Evolutionary conservation across 2,329 filamentous ascomycete genomes (phyloP), one percentile per base, ranked within the genome.

Genomic region (Alternaria panax): DNA sequence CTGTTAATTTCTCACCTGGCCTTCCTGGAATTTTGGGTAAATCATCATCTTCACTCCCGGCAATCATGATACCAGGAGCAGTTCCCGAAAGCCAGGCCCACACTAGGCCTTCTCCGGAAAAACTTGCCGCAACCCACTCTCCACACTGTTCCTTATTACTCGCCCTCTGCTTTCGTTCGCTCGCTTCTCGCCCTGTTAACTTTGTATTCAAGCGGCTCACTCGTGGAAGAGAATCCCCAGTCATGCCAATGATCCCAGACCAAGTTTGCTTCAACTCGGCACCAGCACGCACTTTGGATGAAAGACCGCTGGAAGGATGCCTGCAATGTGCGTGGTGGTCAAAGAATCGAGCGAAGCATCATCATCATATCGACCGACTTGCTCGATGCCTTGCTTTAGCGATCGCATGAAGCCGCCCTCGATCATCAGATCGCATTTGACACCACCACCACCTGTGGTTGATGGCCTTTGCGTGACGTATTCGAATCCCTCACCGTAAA

Each of bases 171-270:
- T 32, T 30, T 9, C 4, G 16, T 12, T 11, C 8, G 6, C 25
- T 40, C 5, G 7, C 12, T 11, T 57, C 16, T 6, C 55, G 48
- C 16, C 48, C 48, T 5, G 55, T 79, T 0, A 81, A 60, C 18
- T 54, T 64, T 11, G 63, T 50, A 9, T 77, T 72, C 0, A 85
- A 70, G n/a, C 72, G 68, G 0, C 84, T 85, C 1, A 86, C 84
- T 40, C 86, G 79, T 0, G 85, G 85, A 27, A 84, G 72, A 11
- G 65, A 48, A 60, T 87, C 85, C 0, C 81, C 82, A 0, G 82
- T 84, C 27, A 81, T 66, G 1, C 79, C 82, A 22, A 86, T 68
- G 7, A 83, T 79, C 0, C 85, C 85, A 0, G 81, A 81, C 85
- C 85, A 87, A 0, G 78, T 73, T 48, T 76, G 76, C 54, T 79